These are phyloP conservation scores for Thalassiosira allenii DNA, from an alignment of 352 stramenopile genomes.

Conservation along the genomic window DNA sequence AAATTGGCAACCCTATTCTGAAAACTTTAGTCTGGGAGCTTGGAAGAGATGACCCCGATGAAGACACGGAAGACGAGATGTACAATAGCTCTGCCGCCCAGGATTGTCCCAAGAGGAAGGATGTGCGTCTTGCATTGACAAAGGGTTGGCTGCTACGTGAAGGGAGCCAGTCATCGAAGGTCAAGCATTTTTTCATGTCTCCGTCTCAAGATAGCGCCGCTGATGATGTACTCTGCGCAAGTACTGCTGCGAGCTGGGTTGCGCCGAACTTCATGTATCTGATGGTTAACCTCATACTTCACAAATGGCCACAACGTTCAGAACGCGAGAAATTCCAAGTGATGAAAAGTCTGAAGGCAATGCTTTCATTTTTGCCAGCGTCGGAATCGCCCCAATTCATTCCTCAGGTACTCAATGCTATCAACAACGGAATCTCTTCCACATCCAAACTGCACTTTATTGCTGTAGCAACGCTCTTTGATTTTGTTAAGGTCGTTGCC, in stretches of 20 bases:
- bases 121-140: constrained; percentile 57
- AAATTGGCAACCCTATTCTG: constrained; percentile 68
- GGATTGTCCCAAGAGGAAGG: constrained; percentile 36
- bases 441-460: constrained; percentile 60
- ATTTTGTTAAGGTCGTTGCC: constrained; percentile 71
- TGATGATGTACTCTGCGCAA: constrained; percentile 42
- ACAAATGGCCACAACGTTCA: constrained; percentile 64
- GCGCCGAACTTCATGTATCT: constrained; percentile 85
- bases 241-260: constrained; percentile 69
- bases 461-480: constrained; percentile 68
- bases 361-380: constrained; percentile 65
- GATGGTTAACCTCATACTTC: constrained; percentile 80
- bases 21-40: constrained; percentile 81
- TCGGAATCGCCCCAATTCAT: constrained; percentile 78
- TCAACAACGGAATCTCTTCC: constrained; percentile 76
- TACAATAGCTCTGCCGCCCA: constrained; percentile 48
- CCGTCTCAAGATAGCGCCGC: constrained; percentile 37
- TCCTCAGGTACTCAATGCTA: constrained; percentile 80
- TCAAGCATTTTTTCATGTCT: constrained; percentile 41
- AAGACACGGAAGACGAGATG: constrained; percentile 54
- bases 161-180: constrained; percentile 3
- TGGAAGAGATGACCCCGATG: constrained; percentile 57
- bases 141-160: constrained; percentile 56
- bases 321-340: constrained; percentile 68
- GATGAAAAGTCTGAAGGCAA: constrained; percentile 66